Evolutionary conservation across 2,329 filamentous ascomycete genomes (phyloP), one percentile per base, ranked within the genome.

Genomic region (Lachnellula willkommii): DNA sequence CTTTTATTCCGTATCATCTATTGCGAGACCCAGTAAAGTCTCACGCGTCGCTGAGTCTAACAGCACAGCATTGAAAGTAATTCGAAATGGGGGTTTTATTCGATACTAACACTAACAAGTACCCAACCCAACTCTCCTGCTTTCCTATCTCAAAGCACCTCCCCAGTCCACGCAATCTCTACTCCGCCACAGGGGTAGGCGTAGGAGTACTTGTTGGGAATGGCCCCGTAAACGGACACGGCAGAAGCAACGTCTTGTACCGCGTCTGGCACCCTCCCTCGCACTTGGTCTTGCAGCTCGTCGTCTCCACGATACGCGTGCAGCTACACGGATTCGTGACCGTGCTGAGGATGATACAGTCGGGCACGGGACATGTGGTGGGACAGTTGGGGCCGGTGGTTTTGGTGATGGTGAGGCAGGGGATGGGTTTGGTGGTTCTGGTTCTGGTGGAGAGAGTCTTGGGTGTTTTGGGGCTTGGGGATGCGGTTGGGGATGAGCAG

Each of bases 231-330:
- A 14, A 40, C 37, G 61, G 58, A 54, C 61, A 63, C 20, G 61
- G 60, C 12, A 62, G 17, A 45, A 56, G 53, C 14, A 56, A 3
- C 14, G 60, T 62, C 24, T 45, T 7, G 40, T 50, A 64, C 39
- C 45, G 32, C 12, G 58, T 63, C 8, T n/a, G 26, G 54, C 61
- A 65, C 0, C 56, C 55, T 1, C 42, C 56, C 37, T 59, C 55
- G 51, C 63, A 63, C 2, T 14, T 54, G 45, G 39, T 62, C 45
- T 43, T 54, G 48, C 63, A 65, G 11, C 47, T 54, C 32, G 60
- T 62, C 17, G 50, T 55, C 11, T 50, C 56, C 14, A 9, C 32
- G 5, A 63, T 56, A 2, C 42, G 26, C 3, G 28, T 50, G 50
- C 63, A 65, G 3, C 56, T 50, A 56, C 63, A 65, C 2, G 46